A percentile compares a stretch with the other conserved stretches of the same genome.
These are phyloP conservation scores for Eutrema yunnanense DNA, from an alignment of 345 rosid genomes.

Conservation along the genomic window DNA sequence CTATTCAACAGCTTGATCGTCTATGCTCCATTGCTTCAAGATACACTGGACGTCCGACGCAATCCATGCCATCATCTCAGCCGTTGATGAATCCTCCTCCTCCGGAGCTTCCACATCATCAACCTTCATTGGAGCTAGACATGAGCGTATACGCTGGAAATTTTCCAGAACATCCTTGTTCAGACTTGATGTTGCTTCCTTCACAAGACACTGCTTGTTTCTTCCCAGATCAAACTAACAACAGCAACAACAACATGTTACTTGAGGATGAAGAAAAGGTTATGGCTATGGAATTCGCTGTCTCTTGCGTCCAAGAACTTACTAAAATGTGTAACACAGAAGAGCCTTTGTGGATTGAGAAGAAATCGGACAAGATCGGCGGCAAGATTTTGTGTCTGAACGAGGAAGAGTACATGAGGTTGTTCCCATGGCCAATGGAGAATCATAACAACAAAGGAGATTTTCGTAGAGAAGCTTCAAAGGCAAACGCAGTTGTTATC, in stretches of 20 bases:
- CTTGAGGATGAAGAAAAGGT: slow-evolving; percentile 65
- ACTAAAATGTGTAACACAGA: slow-evolving; percentile 50
- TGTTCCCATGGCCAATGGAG: slow-evolving; percentile 66
- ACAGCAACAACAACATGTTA: slow-evolving; percentile 31
- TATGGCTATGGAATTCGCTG: slow-evolving; percentile 62
- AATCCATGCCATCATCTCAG: slow-evolving; percentile 36
- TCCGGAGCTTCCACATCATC: slow-evolving; percentile 30
- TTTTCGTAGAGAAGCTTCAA: slow-evolving; percentile 63
- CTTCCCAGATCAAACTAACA: slow-evolving; percentile 35
- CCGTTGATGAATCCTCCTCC: slow-evolving; percentile 38
- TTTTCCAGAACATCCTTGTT: slow-evolving; percentile 38
- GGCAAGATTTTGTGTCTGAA: slow-evolving; percentile 42
- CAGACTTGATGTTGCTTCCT: slow-evolving; percentile 47
- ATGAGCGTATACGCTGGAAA: slow-evolving; percentile 58
- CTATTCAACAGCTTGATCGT: slow-evolving; percentile 52
- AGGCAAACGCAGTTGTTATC: slow-evolving; percentile 66
- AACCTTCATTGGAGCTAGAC: slow-evolving; percentile 66
- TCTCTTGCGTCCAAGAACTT: slow-evolving; percentile 64
- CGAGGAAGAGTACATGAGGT: slow-evolving; percentile 52
- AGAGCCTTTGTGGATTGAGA: slow-evolving; percentile 72
- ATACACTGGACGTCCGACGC: slow-evolving; percentile 47
- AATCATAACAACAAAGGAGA: slow-evolving; percentile 32
- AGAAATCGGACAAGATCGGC: slow-evolving; percentile 22
- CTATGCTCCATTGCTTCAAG: slow-evolving; percentile 55
- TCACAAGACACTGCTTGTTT: slow-evolving; percentile 27